These are phyloP conservation scores for Austropuccinia psidii DNA, from an alignment of 1,284 basidiomycete genomes.

Conservation along the genomic window DNA sequence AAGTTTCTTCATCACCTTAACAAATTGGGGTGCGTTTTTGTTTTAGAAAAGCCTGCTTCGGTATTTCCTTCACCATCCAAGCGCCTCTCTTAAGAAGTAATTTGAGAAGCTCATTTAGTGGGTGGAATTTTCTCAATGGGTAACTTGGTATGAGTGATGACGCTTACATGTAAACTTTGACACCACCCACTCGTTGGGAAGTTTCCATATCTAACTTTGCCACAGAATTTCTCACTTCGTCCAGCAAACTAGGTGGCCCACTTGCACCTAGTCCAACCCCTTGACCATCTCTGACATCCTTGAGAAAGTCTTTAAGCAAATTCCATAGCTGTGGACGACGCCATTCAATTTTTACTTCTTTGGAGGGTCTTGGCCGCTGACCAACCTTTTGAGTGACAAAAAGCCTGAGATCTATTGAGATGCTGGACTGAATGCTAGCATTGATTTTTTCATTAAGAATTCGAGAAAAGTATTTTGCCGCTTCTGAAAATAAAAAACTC, in stretches of 20 bases:
- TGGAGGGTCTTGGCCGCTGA: background rate
- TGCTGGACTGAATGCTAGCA: background rate
- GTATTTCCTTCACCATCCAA: too few species aligned
- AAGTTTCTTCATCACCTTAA: too few species aligned
- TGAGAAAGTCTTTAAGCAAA: slow-evolving; percentile 23
- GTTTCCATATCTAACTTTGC: slow-evolving; percentile 12
- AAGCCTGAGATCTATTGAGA: slow-evolving; percentile 20
- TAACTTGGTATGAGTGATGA: too few species aligned
- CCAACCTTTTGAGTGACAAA: slow-evolving; percentile 24
- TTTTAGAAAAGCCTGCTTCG: too few species aligned
- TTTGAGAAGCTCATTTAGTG: too few species aligned
- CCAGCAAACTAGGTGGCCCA: slow-evolving; percentile 16
- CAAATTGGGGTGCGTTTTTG: too few species aligned
- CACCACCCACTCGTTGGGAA: slow-evolving; percentile 20
- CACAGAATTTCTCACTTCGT: slow-evolving; percentile 22
- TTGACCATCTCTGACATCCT: background rate
- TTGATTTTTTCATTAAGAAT: background rate
- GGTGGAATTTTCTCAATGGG: too few species aligned
- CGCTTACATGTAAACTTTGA: slow-evolving; percentile 25
- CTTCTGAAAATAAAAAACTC: slow-evolving; percentile 1
- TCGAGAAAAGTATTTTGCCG: slow-evolving; percentile 22
- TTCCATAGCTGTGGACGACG: slow-evolving; percentile 14
- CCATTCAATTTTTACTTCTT: slow-evolving; percentile 18
- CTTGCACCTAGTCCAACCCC: slow-evolving; percentile 25
- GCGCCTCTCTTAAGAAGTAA: too few species aligned